Evolutionary conservation across 1,284 basidiomycete genomes (phyloP).

Genomic region (Coniophora puteana): DNA sequence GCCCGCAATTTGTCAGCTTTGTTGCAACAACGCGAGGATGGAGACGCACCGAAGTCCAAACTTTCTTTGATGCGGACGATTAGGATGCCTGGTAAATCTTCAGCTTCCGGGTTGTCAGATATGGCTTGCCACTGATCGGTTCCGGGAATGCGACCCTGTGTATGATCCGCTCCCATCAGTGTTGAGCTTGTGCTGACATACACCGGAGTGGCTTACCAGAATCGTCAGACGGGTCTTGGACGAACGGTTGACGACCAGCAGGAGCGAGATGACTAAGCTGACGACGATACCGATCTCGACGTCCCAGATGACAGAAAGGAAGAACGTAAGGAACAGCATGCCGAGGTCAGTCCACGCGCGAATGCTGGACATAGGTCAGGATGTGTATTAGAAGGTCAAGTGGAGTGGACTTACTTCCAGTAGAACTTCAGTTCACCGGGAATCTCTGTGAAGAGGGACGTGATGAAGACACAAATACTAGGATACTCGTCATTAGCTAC

Average conservation of each 20-base stretch:
- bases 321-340: conserved; percentile 83
- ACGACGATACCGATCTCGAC: conserved; percentile 85
- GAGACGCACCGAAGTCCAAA: conserved; percentile 58
- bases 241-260: conserved; percentile 85
- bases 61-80: conserved; percentile 71
- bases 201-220: conserved; percentile 37
- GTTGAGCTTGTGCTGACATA: too few relatives aligned
- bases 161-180: too few relatives aligned
- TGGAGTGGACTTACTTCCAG: conserved; percentile 54
- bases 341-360: conserved; percentile 83
- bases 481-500: conserved; percentile 8
- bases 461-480: conserved; percentile 81
- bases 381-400: conserved; percentile 2
- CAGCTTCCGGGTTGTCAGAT: conserved; percentile 57
- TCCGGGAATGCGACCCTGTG: conserved; percentile 59
- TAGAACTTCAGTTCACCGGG: conserved; percentile 86
- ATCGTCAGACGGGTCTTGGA: conserved; percentile 75
- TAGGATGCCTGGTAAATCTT: conserved; percentile 66
- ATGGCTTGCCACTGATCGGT: conserved; percentile 67
- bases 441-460: conserved; percentile 78
- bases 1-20: conserved; percentile 2
- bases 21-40: conserved; percentile 5
- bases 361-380: conserved; percentile 49
- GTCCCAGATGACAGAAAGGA: conserved; percentile 75
- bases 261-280: conserved; percentile 79